Percentiles rank a stretch among this genome's conserved stretches.
Evolutionary conservation across 768 basidiomycete genomes (phyloP).

Genomic region (Mycena capillaripes): DNA sequence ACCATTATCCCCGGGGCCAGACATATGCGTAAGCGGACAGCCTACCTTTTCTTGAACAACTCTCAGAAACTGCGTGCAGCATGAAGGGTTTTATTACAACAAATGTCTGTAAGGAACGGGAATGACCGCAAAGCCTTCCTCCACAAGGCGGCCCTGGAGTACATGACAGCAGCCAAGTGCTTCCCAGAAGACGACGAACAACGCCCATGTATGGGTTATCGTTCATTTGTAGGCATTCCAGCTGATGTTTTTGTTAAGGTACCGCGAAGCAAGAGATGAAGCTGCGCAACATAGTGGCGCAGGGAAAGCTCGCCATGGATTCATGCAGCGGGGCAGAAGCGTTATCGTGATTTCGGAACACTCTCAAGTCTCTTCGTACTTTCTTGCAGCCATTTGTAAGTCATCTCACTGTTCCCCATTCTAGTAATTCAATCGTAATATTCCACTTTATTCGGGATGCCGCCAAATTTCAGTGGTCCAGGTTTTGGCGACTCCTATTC

Average conservation of each 20-base stretch:
- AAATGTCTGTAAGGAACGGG: background rate
- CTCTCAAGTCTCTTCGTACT: no score
- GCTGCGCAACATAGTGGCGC: slow-evolving; percentile 7
- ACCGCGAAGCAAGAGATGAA: background rate
- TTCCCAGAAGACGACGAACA: slow-evolving; percentile 39
- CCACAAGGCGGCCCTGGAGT: slow-evolving; percentile 29
- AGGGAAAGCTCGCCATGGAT: slow-evolving; percentile 12
- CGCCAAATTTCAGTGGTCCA: no score
- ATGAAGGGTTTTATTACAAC: slow-evolving; percentile 33
- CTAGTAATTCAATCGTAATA: no score
- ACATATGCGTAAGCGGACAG: slow-evolving; percentile 32
- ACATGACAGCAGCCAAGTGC: slow-evolving; percentile 29
- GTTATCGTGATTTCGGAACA: no score
- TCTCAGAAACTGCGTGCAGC: slow-evolving; percentile 6
- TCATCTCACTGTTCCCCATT: no score
- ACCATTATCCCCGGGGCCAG: slow-evolving; percentile 29
- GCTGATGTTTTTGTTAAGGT: background rate
- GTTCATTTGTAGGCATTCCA: background rate
- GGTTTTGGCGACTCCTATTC: no score
- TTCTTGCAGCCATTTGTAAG: no score
- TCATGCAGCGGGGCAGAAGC: background rate
- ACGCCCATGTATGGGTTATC: slow-evolving; percentile 30
- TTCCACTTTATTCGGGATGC: no score
- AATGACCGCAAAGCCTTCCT: background rate
- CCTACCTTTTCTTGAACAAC: background rate